Percentiles rank a stretch among this genome's conserved stretches.
Evolutionary conservation across 2,329 filamentous ascomycete genomes (phyloP).

Genomic region (Aspergillus proliferans): DNA sequence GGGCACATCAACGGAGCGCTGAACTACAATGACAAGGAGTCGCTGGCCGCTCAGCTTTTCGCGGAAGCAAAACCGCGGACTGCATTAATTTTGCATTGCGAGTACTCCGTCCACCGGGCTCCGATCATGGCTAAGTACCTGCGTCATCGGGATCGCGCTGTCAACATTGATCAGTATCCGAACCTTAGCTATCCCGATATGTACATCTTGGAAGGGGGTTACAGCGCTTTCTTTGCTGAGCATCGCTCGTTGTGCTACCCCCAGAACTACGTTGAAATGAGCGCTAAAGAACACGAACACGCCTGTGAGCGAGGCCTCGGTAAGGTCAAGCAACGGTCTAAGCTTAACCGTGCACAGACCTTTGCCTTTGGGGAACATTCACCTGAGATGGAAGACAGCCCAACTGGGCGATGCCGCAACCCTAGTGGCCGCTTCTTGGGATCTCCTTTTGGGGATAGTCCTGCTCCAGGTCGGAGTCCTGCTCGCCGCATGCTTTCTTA

Average conservation of each 20-base stretch:
- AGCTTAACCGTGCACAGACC: slow-evolving; percentile 80
- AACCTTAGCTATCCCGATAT: slow-evolving; percentile 90
- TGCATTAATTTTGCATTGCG: slow-evolving; percentile 89
- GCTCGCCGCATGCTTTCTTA: slow-evolving; percentile 42
- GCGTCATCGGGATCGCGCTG: slow-evolving; percentile 76
- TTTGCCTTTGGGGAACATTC: slow-evolving; percentile 84
- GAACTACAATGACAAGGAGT: slow-evolving; percentile 96
- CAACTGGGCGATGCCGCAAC: slow-evolving; percentile 46
- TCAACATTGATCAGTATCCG: slow-evolving; percentile 82
- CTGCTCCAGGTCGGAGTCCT: slow-evolving; percentile 28
- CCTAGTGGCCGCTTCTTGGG: slow-evolving; percentile 25
- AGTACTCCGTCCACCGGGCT: slow-evolving; percentile 94
- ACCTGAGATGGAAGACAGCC: slow-evolving; percentile 56
- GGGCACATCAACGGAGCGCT: slow-evolving; percentile 89
- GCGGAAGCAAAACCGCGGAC: slow-evolving; percentile 63
- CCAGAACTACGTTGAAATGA: slow-evolving; percentile 96
- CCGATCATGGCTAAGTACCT: slow-evolving; percentile 94
- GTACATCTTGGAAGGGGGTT: slow-evolving; percentile 94
- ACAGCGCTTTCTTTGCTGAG: slow-evolving; percentile 82
- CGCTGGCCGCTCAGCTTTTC: slow-evolving; percentile 74
- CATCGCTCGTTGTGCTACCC: slow-evolving; percentile 79
- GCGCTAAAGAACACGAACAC: slow-evolving; percentile 79
- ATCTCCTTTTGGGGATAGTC: slow-evolving; percentile 31
- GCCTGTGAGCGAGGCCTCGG: slow-evolving; percentile 94
- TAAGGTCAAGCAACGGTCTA: slow-evolving; percentile 81